Evolutionary conservation across 495 filamentous ascomycete genomes (phyloP), one percentile per base, ranked within the genome.

Genomic region (Penicillium waksmanii): DNA sequence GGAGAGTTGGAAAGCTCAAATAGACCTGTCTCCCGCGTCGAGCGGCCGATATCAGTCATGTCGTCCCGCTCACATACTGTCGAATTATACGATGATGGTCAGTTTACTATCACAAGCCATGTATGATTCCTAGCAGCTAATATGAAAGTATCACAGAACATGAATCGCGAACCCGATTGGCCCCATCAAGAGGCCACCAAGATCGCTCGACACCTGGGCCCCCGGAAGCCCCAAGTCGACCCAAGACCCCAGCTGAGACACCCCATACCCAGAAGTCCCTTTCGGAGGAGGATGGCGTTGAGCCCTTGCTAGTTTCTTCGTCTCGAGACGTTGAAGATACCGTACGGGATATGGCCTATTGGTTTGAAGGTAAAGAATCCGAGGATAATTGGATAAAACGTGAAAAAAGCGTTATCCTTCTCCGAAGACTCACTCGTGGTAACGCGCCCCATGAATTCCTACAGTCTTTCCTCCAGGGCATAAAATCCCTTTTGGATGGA

Each of bases 371-470:
- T 40, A 91, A 83, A 66, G 95, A 98, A 74, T 86, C 89, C 0
- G 95, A 98, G 65, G 80, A 87, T 25, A 98, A 98, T 66, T 98
- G 95, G 93, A 65, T 88, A 65, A 84, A 86, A 53, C 83, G 96
- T 68, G 94, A 97, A 64, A 88, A 93, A 75, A 88, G 81, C 66
- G 80, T 89, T 25, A 80, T 82, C 18, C 91, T 89, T 56, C 71
- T 98, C 10, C 87, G 94, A 31, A 84, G 86, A 61, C 79, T 98
- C 17, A 86, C 88, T 9, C 86, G 85, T 51, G 95, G 95, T 44
- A 98, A 98, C 72, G 91, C 88, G 5, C 87, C 89, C 7, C 82
- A 85, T 17, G 89, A 95, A 49, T 96, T 88, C 64, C 80, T 84
- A 21, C 82, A 85, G 35, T 74, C 81, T 3, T 96, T 89, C 63